Evolutionary conservation across 495 filamentous ascomycete genomes (phyloP), one percentile per base, ranked within the genome.

Genomic region (Hypoxylon cercidicola): DNA sequence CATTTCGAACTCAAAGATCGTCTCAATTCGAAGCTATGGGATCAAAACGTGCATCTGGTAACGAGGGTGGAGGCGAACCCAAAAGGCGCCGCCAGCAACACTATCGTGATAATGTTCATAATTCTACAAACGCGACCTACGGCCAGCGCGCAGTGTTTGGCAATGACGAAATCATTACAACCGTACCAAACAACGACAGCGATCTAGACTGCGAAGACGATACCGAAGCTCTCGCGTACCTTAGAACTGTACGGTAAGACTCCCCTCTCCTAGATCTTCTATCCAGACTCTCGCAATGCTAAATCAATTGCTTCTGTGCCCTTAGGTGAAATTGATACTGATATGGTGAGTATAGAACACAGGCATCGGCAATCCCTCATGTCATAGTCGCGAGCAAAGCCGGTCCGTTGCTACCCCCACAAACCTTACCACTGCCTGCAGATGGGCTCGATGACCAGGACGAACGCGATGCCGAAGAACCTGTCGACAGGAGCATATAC

Each of bases 91-190:
- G 60, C 4, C 16, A 28, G 23, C 19, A 48, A 5, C 52, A 40
- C 19, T 39, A 47, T 19, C 25, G 25, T 7, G 25, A 28, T 28
- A 28, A 28, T 7, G 25, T 39, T 25, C 8, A 35, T 28, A 43
- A 43, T 34, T 12, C 64, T 44, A 79, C 86, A 47, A 84, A 94
- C 68, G 84, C 85, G 2, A 81, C 85, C 9, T 93, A 88, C 66
- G 91, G 92, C 44, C 92, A 95, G 69, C 87, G 87, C 60, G 80
- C 86, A 64, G 90, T 86, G 16, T 92, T 96, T 66, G 91, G 92
- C 0, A 88, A 89, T 21, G 77, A 92, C n/a, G 89, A 91, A 40
- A 79, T 80, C 25, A 60, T 44, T 8, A 72, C 76, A 11, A 70
- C 68, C 11, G 72, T 77, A 2, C 57, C 73, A 4, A 68, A 52